Evolutionary conservation across 306 rosid species (phyloP).

Genomic region (Mimosa pudica): DNA sequence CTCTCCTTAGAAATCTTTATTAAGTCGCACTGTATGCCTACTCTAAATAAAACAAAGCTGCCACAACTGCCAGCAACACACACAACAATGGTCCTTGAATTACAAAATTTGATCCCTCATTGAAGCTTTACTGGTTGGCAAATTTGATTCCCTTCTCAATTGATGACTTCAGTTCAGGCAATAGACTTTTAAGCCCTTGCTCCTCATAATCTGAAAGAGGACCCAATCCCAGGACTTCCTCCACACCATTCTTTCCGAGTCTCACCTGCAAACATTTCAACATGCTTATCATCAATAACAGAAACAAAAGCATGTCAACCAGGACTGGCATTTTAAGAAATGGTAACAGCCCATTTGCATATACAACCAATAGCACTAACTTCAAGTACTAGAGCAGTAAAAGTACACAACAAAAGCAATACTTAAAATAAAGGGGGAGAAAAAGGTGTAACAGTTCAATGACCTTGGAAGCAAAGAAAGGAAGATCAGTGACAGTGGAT

Average conservation of each 20-base stretch:
- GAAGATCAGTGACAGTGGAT: constrained; percentile 83
- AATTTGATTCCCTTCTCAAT: constrained; percentile 96
- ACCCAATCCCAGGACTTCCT: constrained; percentile 80
- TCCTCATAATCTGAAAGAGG: constrained; percentile 79
- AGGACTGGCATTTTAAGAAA: background rate
- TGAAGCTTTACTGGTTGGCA: constrained; percentile 55
- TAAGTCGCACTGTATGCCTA: constrained; percentile 36
- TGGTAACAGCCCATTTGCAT: background rate
- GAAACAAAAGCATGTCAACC: background rate
- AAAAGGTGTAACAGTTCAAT: constrained; percentile 5
- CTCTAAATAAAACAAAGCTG: constrained; percentile 39
- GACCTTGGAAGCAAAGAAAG: constrained; percentile 99
- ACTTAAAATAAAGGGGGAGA: background rate
- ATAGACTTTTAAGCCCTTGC: constrained; percentile 78
- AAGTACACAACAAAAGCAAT: constrained; percentile 39
- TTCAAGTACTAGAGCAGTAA: background rate
- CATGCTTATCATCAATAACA: background rate
- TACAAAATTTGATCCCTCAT: constrained; percentile 55
- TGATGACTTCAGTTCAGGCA: constrained; percentile 73
- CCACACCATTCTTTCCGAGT: constrained; percentile 92
- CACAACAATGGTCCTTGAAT: constrained; percentile 43
- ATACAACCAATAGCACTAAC: background rate
- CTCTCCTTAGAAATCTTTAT: constrained; percentile 40
- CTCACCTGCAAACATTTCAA: constrained; percentile 62
- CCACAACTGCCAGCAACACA: constrained; percentile 42